Base-by-base conservation (phyloP, 352 stramenopile species). In the Halophytophthora polymorphica region DNA sequence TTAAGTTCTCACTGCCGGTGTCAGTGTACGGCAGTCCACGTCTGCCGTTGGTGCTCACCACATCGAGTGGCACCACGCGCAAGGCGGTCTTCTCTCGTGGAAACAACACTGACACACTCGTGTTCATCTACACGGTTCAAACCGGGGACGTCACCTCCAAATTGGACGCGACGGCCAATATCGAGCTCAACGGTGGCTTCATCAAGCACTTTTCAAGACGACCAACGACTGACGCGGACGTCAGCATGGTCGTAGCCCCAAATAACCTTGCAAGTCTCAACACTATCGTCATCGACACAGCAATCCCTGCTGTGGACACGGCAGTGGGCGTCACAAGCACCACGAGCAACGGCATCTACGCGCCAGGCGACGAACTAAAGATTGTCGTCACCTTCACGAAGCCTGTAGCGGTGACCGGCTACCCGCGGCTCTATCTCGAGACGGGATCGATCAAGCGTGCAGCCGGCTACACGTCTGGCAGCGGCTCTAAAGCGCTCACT, bases 381-480 rank as follows among this genome's bases (percentile, higher is more conserved):
- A 70, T 94, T 29, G 52, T 73, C 12, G 54, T 94, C 18, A 75
- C 73, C 18, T 94, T 94, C 61, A 93, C 79, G 0, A 90, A 90
- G 40, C 67, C 78, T n/a, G 84, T 94, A 0, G 59, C 44, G 0
- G 82, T 94, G 17, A 58, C 50, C 0, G 82, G 80, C 1, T 86
- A 86, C 15, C 84, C 84, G 6, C 66, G 80, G 8, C 42, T 94
- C 17, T 85, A 83, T 45, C 59, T 94, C 12, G 77, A 91, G 50
- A 93, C 82, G 0, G 80, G 77, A 4, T 58, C 61, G 0, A 82
- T 89, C 45, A 88, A 89, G 50, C 75, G 76, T 7, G 66, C 75
- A 19, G 84, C 84, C 0, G 67, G 71, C 3, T 95, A 91, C 61
- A 66, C 45, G 21, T 72, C 67, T 21, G 84, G 84, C 1, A 77